Base-by-base conservation (phyloP, 306 rosid genomes). In the Acacia acuminata region DNA sequence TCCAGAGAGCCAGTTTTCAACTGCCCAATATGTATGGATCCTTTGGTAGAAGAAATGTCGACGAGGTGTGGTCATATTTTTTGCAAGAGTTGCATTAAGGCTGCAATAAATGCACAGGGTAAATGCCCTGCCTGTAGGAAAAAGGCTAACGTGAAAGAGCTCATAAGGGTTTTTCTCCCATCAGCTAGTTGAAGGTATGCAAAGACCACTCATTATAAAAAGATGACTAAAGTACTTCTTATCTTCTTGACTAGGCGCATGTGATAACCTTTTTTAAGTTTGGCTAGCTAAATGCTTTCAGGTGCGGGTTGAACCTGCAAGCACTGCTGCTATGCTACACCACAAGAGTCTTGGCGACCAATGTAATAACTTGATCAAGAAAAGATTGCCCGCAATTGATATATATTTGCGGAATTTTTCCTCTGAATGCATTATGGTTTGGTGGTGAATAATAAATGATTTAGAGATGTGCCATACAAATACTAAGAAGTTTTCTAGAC, bases 171-270 rank as follows among this genome's bases (percentile, higher is more conserved):
- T 7, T 55, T 55, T 55, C 61, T 55, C 5, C 61, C 61, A 22
- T 43, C 93, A 25, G 44, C 90, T 81, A 84, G 51, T 19, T 89
- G 82, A 92, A 81, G 87, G 90, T 90, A 79, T 73, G 53, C 44
- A 55, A 64, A n/a, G 7, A 5, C 30, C 58, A 66, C 50, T 6
- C 4, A 25, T 48, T 84, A 50, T 50, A 44, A 17, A 30, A 13
- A 30, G 68, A 55, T 65, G 34, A n/a, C 27, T 63, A 40, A 64
- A 50, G 43, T 50, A 5, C 36, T 71, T 53, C 32, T 71, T 53
- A 48, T 34, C 53, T 43, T 61, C 43, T 43, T 43, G 38, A 74
- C 42, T 7, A 20, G 47, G 73, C 22, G 36, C 45, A 56, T 65
- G 50, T 66, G 17, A 66, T 47, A 51, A 51, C 53, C 42, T 6